phyloP scores from a whole-genome alignment of 2,329 filamentous ascomycete species.

The Alternaria ventricosa region DNA sequence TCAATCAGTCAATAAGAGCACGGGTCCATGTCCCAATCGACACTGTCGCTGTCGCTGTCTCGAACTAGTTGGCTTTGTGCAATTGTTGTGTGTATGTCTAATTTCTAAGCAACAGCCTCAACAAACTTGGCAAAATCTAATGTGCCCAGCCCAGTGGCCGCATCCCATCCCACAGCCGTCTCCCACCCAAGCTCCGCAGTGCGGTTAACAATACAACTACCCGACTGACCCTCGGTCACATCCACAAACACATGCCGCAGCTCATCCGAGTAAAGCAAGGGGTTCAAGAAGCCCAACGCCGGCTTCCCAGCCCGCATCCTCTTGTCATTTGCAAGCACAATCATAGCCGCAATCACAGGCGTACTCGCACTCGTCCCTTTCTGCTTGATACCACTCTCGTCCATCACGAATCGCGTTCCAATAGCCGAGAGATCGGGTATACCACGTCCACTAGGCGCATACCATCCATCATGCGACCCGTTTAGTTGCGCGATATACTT shows the following conservation, averaged over 20 bases:
- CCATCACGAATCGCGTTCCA: background rate
- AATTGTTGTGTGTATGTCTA: background rate
- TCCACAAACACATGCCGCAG: background rate
- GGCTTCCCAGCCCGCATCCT: background rate
- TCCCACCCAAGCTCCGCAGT: background rate
- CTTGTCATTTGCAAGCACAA: background rate
- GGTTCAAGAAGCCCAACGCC: background rate
- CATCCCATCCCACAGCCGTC: background rate
- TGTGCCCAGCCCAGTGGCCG: background rate
- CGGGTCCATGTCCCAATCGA: background rate
- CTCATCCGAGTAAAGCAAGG: background rate
- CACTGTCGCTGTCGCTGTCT: background rate
- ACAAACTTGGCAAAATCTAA: background rate
- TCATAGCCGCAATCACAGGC: background rate
- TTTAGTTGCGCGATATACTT: background rate
- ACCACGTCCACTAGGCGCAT: background rate
- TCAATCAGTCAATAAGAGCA: background rate
- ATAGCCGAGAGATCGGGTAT: background rate
- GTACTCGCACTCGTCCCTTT: background rate
- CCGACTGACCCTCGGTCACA: background rate
- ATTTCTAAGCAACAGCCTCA: background rate
- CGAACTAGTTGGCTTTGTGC: background rate
- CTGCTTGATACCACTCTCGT: background rate
- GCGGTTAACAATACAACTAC: background rate
- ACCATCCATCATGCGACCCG: background rate